A percentile compares a stretch with the other conserved stretches of the same genome.
Evolutionary conservation across 257 asterid genomes (phyloP).

Genomic region (Capsicum rhomboideum): DNA sequence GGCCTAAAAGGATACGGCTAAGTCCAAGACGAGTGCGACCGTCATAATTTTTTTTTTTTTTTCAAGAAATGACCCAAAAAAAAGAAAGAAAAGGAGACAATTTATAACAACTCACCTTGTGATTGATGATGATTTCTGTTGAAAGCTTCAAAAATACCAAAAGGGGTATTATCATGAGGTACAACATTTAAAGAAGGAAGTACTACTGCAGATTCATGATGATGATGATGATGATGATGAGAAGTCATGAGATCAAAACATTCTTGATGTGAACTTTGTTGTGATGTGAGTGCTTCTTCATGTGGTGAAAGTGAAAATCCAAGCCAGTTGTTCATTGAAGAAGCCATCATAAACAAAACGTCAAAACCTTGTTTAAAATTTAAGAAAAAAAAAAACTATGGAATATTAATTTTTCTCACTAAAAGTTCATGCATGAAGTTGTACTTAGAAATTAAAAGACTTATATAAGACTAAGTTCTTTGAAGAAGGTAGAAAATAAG

Average conservation of each 20-base stretch:
- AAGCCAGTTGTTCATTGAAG: conserved; percentile 62
- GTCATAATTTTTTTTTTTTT: background rate
- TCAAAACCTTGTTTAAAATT: background rate
- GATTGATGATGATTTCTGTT: conserved; percentile 24
- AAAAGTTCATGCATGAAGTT: conserved; percentile 41
- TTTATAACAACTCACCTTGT: conserved; percentile 26
- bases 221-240: conserved; percentile 10
- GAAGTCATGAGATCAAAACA: conserved; percentile 44
- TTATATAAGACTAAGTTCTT: background rate
- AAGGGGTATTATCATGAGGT: conserved; percentile 26
- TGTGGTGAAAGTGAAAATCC: conserved; percentile 65
- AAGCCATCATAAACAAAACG: conserved; percentile 24
- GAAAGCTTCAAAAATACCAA: conserved; percentile 47
- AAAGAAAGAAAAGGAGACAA: background rate
- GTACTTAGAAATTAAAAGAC: background rate
- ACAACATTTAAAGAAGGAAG: conserved; percentile 37
- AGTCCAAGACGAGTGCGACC: background rate
- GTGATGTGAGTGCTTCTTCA: conserved; percentile 25
- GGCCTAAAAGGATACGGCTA: background rate
- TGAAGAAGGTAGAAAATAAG: background rate
- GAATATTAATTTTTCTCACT: background rate
- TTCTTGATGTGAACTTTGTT: conserved; percentile 27
- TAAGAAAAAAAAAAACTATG: background rate
- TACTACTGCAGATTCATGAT: conserved; percentile 10
- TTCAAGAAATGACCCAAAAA: background rate